Conservation (phyloP, 306 rosid genomes). For the Medicago ruthenica region DNA sequence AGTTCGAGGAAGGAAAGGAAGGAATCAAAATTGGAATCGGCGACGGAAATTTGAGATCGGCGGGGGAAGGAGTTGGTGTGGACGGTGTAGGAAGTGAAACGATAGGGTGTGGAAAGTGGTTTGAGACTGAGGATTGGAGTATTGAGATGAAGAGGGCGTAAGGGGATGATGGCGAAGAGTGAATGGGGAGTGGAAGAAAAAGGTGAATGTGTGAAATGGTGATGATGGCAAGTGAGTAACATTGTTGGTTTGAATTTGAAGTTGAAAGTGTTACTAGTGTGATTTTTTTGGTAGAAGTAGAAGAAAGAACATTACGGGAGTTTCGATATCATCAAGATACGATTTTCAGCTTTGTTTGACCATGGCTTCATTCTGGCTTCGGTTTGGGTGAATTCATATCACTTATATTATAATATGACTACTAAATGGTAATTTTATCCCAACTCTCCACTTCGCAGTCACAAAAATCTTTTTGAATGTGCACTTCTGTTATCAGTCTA, state of each 20-base stretch:
- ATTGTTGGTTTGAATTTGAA: slow-evolving; percentile 42
- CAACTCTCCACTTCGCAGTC: too few relatives aligned
- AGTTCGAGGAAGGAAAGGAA: slow-evolving; percentile 65
- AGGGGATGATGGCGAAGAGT: slow-evolving; percentile 37
- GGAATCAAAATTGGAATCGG: slow-evolving; percentile 54
- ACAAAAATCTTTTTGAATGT: too few relatives aligned
- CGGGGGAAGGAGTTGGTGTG: slow-evolving; percentile 38
- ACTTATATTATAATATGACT: neutral
- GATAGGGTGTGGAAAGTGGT: slow-evolving; percentile 15
- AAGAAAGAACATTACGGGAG: neutral
- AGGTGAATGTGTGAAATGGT: slow-evolving; percentile 44
- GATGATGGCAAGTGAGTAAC: slow-evolving; percentile 56
- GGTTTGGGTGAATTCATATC: neutral
- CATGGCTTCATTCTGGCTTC: neutral
- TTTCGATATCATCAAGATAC: neutral
- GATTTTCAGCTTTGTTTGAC: neutral
- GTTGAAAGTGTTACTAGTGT: too few relatives aligned
- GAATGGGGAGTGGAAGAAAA: neutral
- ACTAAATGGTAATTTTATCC: too few relatives aligned
- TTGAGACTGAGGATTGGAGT: slow-evolving; percentile 41
- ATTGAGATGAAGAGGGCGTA: slow-evolving; percentile 41
- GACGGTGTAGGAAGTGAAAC: slow-evolving; percentile 31
- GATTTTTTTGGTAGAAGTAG: neutral
- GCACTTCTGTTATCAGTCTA: too few relatives aligned
- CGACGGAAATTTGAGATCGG: slow-evolving; percentile 37